phyloP scores from a whole-genome alignment of 257 asterid genomes.

The Asclepias syriaca region DNA sequence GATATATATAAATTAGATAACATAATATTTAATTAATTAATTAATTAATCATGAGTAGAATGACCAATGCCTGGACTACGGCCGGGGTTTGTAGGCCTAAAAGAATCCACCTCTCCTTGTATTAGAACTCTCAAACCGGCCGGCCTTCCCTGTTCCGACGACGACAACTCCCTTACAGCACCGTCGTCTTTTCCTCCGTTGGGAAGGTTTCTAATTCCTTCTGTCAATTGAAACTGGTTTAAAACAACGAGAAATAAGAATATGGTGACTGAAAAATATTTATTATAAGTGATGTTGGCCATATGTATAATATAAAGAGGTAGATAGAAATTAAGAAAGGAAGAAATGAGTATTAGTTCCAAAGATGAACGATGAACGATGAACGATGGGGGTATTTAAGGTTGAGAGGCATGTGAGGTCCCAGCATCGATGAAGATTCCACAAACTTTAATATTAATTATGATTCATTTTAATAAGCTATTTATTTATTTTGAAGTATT shows the following conservation, averaged over 20 bases:
- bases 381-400: slow-evolving; percentile 18
- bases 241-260: slow-evolving; percentile 30
- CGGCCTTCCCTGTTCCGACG: neutral
- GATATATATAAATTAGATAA: neutral
- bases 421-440: slow-evolving; percentile 49
- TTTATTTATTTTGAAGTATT: too few relatives aligned
- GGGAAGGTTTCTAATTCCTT: slow-evolving; percentile 32
- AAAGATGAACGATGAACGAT: too few relatives aligned
- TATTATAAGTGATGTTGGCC: neutral
- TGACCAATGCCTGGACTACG: slow-evolving; percentile 84
- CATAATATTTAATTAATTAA: neutral
- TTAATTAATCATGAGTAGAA: slow-evolving; percentile 42
- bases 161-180: neutral
- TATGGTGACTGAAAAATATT: slow-evolving; percentile 17
- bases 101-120: slow-evolving; percentile 42
- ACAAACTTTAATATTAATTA: too few relatives aligned
- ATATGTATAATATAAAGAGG: neutral
- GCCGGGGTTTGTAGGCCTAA: slow-evolving; percentile 58
- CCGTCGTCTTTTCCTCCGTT: neutral
- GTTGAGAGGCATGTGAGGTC: slow-evolving; percentile 41
- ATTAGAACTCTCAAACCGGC: slow-evolving; percentile 18
- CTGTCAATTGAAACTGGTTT: slow-evolving; percentile 17
- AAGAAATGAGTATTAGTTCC: too few relatives aligned
- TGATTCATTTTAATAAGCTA: too few relatives aligned
- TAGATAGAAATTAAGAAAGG: neutral